These are phyloP conservation scores for Solanum aculeatissimum DNA, from an alignment of 305 asterid species.

Conservation along the genomic window DNA sequence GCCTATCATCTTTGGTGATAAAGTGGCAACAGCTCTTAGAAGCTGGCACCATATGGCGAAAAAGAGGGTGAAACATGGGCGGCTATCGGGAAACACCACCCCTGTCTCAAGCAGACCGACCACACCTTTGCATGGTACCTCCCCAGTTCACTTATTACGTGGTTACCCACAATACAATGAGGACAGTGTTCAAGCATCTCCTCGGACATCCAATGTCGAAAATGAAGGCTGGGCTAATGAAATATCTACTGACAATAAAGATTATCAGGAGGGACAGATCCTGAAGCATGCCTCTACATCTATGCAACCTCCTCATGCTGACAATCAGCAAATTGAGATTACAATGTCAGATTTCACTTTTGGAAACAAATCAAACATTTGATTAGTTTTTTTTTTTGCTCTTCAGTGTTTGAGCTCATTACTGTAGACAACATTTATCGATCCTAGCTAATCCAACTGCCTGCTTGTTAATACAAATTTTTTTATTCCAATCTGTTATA, in stretches of 20 bases:
- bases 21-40: constrained; percentile 39
- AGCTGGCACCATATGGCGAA: constrained; percentile 48
- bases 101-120: constrained; percentile 46
- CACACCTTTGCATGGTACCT: constrained; percentile 37
- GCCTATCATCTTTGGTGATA: constrained; percentile 40
- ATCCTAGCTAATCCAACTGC: too few relatives aligned
- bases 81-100: constrained; percentile 21
- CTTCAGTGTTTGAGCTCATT: neutral
- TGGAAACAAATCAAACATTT: neutral
- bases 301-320: neutral
- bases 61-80: constrained; percentile 31
- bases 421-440: neutral
- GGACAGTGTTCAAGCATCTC: constrained; percentile 16
- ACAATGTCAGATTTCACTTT: constrained; percentile 31
- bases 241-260: neutral
- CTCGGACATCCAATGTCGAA: constrained; percentile 16
- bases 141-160: constrained; percentile 32
- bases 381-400: neutral
- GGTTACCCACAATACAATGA: constrained; percentile 10
- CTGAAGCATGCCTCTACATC: neutral
- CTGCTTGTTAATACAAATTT: neutral
- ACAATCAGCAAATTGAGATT: constrained; percentile 11
- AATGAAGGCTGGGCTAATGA: constrained; percentile 12
- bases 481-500: neutral
- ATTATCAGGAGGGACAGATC: neutral